Evolutionary conservation across 163 green algal genomes (phyloP).

Genomic region (Volvox carteri): DNA sequence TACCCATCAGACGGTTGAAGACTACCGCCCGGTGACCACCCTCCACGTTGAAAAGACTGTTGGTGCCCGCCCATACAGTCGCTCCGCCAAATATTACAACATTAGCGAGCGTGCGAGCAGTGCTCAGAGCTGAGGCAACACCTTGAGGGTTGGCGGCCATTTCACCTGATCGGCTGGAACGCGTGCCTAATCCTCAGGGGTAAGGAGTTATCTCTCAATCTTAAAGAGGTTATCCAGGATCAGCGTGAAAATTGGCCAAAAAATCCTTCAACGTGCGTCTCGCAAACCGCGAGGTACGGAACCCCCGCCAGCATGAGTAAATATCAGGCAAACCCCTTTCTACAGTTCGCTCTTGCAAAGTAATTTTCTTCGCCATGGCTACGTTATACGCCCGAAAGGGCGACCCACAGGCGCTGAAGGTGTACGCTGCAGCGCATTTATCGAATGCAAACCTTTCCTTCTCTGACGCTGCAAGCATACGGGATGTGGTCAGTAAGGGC

Average conservation of each 20-base stretch:
- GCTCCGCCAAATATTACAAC: constrained; percentile 56
- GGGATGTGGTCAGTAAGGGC: constrained; percentile 35
- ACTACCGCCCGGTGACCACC: constrained; percentile 98
- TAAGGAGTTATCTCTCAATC: too few species aligned
- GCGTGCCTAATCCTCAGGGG: too few species aligned
- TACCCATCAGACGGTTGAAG: constrained; percentile 97
- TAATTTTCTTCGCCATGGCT: constrained; percentile 30
- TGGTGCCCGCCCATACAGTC: constrained; percentile 82
- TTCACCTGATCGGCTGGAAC: too few species aligned
- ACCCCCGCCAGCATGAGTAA: constrained; percentile 8
- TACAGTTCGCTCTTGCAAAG: background rate
- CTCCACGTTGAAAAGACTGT: constrained; percentile 99
- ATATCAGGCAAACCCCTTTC: background rate
- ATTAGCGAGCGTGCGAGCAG: constrained; percentile 40
- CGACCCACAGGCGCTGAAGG: constrained; percentile 80
- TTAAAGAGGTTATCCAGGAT: too few species aligned
- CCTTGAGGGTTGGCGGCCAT: constrained; percentile 42
- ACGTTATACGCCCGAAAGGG: constrained; percentile 62
- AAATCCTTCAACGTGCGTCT: background rate
- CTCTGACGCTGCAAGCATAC: background rate
- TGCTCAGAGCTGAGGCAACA: constrained; percentile 5
- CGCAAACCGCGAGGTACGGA: background rate
- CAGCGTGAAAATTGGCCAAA: too few species aligned
- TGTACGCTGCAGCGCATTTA: constrained; percentile 59
- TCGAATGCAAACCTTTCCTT: constrained; percentile 34